Evolutionary conservation across 2,329 filamentous ascomycete genomes (phyloP).

Genomic region (Fusarium mexicanum): DNA sequence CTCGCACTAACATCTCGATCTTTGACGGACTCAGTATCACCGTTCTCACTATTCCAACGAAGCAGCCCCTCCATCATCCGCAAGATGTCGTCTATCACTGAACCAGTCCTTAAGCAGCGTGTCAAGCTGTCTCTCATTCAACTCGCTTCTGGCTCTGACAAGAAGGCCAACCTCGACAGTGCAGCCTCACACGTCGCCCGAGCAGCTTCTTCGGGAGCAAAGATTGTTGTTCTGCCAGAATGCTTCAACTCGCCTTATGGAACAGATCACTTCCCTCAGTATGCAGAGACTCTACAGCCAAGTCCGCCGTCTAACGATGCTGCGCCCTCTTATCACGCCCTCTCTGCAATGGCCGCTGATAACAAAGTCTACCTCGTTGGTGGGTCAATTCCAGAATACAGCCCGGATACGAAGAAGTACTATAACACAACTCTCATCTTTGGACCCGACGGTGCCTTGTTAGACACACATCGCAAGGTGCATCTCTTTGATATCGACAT

Average conservation of each 20-base stretch:
- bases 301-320: slow-evolving; percentile 75
- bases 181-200: slow-evolving; percentile 85
- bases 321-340: slow-evolving; percentile 85
- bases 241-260: slow-evolving; percentile 99
- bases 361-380: slow-evolving; percentile 85
- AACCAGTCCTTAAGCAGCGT: slow-evolving; percentile 73
- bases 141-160: slow-evolving; percentile 83
- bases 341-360: slow-evolving; percentile 81
- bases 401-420: slow-evolving; percentile 67
- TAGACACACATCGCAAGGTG: slow-evolving; percentile 92
- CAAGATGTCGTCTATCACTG: slow-evolving; percentile 49
- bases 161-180: slow-evolving; percentile 81
- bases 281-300: slow-evolving; percentile 87
- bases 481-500: slow-evolving; percentile 99
- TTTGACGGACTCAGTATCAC: slow-evolving; percentile 13
- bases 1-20: slow-evolving; percentile 19
- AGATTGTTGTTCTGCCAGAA: slow-evolving; percentile 91
- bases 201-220: slow-evolving; percentile 79
- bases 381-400: slow-evolving; percentile 90
- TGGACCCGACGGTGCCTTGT: slow-evolving; percentile 76
- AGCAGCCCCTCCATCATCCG: slow-evolving; percentile 39
- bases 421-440: slow-evolving; percentile 95
- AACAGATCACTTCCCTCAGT: slow-evolving; percentile 86
- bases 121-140: slow-evolving; percentile 86
- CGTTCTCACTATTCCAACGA: slow-evolving; percentile 28